A percentile compares a stretch with the other conserved stretches of the same genome.
phyloP scores from a whole-genome alignment of 768 basidiomycete genomes.

The Pisolithus sp. region DNA sequence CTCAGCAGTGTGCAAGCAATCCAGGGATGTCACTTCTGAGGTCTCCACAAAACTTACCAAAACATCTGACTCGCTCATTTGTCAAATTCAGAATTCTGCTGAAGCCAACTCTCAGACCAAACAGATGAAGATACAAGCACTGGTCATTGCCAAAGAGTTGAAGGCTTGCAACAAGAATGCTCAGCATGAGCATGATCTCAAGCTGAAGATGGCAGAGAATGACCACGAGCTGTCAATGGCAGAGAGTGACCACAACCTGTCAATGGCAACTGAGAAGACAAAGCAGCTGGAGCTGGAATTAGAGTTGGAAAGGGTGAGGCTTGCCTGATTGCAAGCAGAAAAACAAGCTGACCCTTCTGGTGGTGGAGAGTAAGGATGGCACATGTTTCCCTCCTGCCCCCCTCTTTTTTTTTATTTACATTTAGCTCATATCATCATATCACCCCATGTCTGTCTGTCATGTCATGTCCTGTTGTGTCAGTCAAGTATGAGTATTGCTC shows the following conservation, averaged over 20 bases:
- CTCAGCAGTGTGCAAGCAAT: not conserved
- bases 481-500: not conserved
- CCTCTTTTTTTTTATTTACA: not conserved
- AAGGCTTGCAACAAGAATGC: not conserved
- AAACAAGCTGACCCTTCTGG: not conserved
- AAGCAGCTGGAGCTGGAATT: not conserved
- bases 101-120: not conserved
- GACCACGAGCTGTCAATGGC: not conserved
- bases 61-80: not conserved
- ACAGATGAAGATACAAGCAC: not conserved
- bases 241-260: not conserved
- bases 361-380: not conserved
- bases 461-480: no score
- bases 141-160: not conserved
- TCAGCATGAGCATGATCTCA: not conserved
- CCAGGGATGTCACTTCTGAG: not conserved
- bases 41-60: not conserved
- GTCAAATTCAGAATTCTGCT: not conserved
- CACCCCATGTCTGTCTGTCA: no score
- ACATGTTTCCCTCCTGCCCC: not conserved
- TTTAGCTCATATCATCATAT: no score
- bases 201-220: not conserved
- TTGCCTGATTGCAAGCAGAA: not conserved
- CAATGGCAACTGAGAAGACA: not conserved
- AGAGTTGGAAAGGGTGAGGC: not conserved